Base-by-base conservation (phyloP, 768 basidiomycete species). In the Aureoboletus auriporus region DNA sequence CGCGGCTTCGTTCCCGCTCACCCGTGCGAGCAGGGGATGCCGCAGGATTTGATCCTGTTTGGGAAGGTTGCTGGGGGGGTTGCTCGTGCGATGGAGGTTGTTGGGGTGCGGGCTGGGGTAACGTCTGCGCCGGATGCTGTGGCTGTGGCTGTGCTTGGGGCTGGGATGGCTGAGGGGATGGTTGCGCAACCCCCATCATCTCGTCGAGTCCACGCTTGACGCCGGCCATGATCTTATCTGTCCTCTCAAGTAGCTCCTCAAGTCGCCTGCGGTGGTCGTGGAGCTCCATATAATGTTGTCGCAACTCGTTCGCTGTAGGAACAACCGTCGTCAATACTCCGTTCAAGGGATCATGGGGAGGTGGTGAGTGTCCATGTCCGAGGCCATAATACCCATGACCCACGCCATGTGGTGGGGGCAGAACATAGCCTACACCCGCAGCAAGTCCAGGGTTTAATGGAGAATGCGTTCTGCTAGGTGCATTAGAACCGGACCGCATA, bases 121-220 rank as follows among this genome's bases (percentile, higher is more conserved):
- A 42, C 28, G 53, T 20, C 43, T 65, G 63, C 3, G 47, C 29
- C 29, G 55, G 63, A 13, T 56, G 62, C 20, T 23, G 20, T 23
- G 20, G 20, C 12, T 58, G 61, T 10, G 60, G 53, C 54, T 63
- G 65, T 58, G 51, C 39, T 33, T 46, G 60, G 10, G 52, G 40
- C 20, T 48, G 61, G 16, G 62, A 50, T 0, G 52, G 47, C 59
- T 57, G 60, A 5, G 57, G 49, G 36, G 63, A 42, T 28, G 57
- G 60, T 39, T 57, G 69, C 42, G 64, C 55, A 33, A 53, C 55
- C 38, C 56, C 75, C 56, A 78, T 72, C 79, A 88, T 82, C 62
- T 91, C 88, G 46, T 90, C 89, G 57, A 92, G 71, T 20, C 82
- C 85, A 55, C 82, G 76, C 72, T 82, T 82, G 62, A 92, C 71